phyloP scores from a whole-genome alignment of 495 filamentous ascomycete genomes.

The Neurospora sp. region DNA sequence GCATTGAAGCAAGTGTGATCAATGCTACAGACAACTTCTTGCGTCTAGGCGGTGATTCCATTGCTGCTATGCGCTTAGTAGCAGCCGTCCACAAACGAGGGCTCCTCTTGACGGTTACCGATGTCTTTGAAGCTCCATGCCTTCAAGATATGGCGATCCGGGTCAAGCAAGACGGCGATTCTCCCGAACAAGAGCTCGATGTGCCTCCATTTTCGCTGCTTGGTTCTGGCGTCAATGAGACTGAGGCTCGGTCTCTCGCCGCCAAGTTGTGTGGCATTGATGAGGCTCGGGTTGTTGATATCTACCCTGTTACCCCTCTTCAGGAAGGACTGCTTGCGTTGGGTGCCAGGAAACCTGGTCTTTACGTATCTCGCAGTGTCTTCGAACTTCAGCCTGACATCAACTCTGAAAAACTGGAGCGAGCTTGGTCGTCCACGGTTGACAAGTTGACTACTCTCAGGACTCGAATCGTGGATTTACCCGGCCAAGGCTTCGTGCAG shows the following conservation, averaged over 20 bases:
- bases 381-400: neutral
- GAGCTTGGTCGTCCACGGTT: conserved; percentile 33
- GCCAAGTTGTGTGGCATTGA: neutral
- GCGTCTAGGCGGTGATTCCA: conserved; percentile 21
- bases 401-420: neutral
- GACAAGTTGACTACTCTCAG: neutral
- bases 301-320: conserved; percentile 36
- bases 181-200: neutral
- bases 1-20: conserved; percentile 7
- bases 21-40: conserved; percentile 20
- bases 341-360: conserved; percentile 32
- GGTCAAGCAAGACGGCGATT: neutral
- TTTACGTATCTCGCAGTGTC: conserved; percentile 15
- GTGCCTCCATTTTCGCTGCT: neutral
- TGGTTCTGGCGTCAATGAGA: neutral
- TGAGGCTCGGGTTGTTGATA: conserved; percentile 24
- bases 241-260: neutral
- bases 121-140: conserved; percentile 38
- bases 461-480: neutral
- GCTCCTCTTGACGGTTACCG: conserved; percentile 43
- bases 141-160: conserved; percentile 34
- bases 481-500: neutral
- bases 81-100: conserved; percentile 40
- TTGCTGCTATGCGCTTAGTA: conserved; percentile 43
- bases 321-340: conserved; percentile 37